A percentile compares a stretch with the other conserved stretches of the same genome.
Conservation (phyloP, 2,329 filamentous ascomycete species). For the Aspergillus pseudoviridinutans region DNA sequence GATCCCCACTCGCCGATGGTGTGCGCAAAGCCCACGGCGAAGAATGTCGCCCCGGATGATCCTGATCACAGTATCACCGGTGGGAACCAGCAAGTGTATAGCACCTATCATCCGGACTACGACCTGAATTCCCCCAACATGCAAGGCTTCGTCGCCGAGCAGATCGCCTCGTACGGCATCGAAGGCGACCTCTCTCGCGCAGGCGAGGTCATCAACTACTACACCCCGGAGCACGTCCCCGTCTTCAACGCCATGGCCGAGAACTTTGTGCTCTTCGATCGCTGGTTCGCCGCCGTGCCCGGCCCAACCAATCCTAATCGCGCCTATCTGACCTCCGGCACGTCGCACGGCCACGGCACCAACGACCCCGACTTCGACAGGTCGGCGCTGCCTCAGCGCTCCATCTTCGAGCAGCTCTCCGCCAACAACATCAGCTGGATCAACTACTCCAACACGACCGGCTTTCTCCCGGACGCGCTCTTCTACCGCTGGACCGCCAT, state of each 20-base stretch:
- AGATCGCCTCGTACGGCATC: slow-evolving; percentile 34
- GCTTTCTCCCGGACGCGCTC: slow-evolving; percentile 42
- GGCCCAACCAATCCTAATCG: slow-evolving; percentile 39
- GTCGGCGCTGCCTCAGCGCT: slow-evolving; percentile 35
- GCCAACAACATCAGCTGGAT: slow-evolving; percentile 43
- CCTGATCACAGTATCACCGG: slow-evolving; percentile 43
- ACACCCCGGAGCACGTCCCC: slow-evolving; percentile 39
- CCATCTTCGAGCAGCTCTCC: slow-evolving; percentile 40
- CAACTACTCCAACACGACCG: slow-evolving; percentile 46
- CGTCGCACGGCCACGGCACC: slow-evolving; percentile 36
- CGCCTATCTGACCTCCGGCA: slow-evolving; percentile 38
- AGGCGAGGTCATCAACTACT: slow-evolving; percentile 44
- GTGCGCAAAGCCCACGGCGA: slow-evolving; percentile 35
- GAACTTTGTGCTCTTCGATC: slow-evolving; percentile 44
- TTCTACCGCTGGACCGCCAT: slow-evolving; percentile 43
- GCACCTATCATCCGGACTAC: slow-evolving; percentile 33
- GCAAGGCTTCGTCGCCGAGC: slow-evolving; percentile 43
- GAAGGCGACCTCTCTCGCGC: slow-evolving; percentile 33
- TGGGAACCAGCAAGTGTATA: slow-evolving; percentile 42
- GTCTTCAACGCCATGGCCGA: slow-evolving; percentile 40
- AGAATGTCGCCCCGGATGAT: slow-evolving; percentile 40
- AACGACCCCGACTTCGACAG: slow-evolving; percentile 34
- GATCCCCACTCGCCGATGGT: slow-evolving; percentile 24
- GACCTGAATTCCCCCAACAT: slow-evolving; percentile 26
- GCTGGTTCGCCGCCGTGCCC: slow-evolving; percentile 41